A percentile compares a stretch with the other conserved stretches of the same genome.
Evolutionary conservation across 805 yeast genomes (phyloP).

Genomic region (Sugiyamaella valdiviana): DNA sequence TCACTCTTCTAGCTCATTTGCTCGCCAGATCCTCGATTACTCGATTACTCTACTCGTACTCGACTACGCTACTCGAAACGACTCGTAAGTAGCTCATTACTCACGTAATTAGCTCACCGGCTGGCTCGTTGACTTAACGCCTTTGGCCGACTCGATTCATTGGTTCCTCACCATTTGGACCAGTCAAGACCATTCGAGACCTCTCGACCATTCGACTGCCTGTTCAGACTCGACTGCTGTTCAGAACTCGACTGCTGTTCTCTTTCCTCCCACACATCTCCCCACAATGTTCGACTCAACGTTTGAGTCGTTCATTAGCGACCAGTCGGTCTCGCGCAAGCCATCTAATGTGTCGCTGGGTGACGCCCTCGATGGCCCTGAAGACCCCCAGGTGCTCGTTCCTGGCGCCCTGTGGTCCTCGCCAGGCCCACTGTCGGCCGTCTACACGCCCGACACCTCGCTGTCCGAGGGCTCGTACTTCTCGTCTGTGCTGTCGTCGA

Average conservation of each 20-base stretch:
- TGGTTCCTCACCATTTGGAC: no score
- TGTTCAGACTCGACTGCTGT: neutral
- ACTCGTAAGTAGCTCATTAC: no score
- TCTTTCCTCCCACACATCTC: neutral
- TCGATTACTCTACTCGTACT: no score
- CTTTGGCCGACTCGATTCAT: no score
- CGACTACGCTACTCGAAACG: no score
- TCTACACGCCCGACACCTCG: constrained; percentile 5
- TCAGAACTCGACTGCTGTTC: neutral
- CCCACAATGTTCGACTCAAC: constrained; percentile 1
- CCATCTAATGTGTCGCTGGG: constrained; percentile 8
- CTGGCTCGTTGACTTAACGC: no score
- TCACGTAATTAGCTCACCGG: no score
- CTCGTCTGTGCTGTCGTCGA: constrained; percentile 7
- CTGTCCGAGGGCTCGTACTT: constrained; percentile 6
- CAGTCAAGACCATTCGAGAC: neutral
- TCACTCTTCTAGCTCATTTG: no score
- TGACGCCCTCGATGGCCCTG: neutral
- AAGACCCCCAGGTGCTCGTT: constrained; percentile 3
- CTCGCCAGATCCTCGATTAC: no score
- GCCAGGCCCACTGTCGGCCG: constrained; percentile 2
- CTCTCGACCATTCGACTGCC: neutral
- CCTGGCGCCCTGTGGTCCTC: constrained; percentile 9
- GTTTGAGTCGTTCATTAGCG: constrained; percentile 1
- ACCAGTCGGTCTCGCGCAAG: constrained; percentile 8